Evolutionary conservation across 305 asterid species (phyloP).

Genomic region (Fraxinus ornus): DNA sequence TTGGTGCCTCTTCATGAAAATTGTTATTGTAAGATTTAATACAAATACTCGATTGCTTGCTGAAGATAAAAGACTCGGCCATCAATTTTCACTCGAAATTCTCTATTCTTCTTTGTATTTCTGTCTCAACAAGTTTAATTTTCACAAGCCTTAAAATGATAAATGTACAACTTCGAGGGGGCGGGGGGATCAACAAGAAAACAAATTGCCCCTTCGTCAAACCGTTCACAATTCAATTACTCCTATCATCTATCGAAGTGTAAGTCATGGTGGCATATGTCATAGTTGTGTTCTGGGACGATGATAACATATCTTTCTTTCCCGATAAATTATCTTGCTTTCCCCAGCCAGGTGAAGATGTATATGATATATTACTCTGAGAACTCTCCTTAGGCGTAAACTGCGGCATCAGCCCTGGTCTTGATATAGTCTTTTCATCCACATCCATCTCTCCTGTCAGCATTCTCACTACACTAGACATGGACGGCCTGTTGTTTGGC

Average conservation of each 20-base stretch:
- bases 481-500: constrained; percentile 63
- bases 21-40: not conserved
- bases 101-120: not conserved
- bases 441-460: constrained; percentile 57
- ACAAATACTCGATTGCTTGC: not conserved
- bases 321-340: constrained; percentile 31
- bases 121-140: not conserved
- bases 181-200: not conserved
- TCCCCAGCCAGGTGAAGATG: constrained; percentile 33
- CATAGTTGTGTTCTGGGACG: constrained; percentile 35
- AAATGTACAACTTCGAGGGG: not conserved
- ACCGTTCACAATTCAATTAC: constrained; percentile 29
- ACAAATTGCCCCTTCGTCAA: not conserved
- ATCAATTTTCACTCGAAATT: not conserved
- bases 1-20: too few species aligned
- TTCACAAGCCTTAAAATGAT: not conserved
- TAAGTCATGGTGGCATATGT: constrained; percentile 60
- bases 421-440: constrained; percentile 40
- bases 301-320: constrained; percentile 30
- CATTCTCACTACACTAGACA: constrained; percentile 64
- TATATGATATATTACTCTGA: constrained; percentile 19
- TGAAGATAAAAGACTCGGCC: not conserved
- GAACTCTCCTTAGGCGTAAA: constrained; percentile 29
- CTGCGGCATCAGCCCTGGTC: constrained; percentile 51
- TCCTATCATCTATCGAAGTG: constrained; percentile 56